A percentile compares a stretch with the other conserved stretches of the same genome.
Conservation (phyloP, 2,329 filamentous ascomycete species). For the Hypoxylon sp. region DNA sequence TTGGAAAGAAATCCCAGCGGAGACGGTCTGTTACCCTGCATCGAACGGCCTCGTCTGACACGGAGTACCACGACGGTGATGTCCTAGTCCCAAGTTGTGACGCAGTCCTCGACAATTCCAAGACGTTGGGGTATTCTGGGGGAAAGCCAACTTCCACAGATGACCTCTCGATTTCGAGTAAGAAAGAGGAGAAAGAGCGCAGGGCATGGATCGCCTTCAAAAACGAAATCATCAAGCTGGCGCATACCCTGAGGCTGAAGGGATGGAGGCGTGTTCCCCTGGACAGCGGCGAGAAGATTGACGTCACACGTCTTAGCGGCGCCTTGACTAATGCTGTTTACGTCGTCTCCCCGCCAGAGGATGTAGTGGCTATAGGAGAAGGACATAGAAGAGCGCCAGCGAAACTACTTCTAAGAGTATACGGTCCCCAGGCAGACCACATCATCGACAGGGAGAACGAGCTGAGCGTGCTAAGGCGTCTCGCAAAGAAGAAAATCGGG, state of each 20-base stretch:
- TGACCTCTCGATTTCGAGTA: constrained; percentile 60
- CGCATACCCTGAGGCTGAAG: constrained; percentile 90
- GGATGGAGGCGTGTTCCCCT: constrained; percentile 89
- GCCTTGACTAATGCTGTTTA: constrained; percentile 98
- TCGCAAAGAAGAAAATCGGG: constrained; percentile 93
- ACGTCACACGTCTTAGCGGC: constrained; percentile 84
- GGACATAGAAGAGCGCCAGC: constrained; percentile 62
- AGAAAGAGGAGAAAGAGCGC: constrained; percentile 74
- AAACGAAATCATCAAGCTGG: constrained; percentile 88
- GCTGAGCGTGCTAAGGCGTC: constrained; percentile 84
- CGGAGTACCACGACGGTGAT: constrained; percentile 87
- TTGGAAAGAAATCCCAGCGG: constrained; percentile 60
- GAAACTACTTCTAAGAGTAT: constrained; percentile 90
- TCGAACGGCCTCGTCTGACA: constrained; percentile 80
- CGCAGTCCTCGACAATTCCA: constrained; percentile 88
- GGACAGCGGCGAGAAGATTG: constrained; percentile 76
- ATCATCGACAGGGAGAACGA: constrained; percentile 95
- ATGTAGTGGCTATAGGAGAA: constrained; percentile 63
- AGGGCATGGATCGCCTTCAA: constrained; percentile 91
- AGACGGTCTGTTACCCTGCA: constrained; percentile 58
- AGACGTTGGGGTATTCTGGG: constrained; percentile 83
- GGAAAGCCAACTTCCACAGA: constrained; percentile 61
- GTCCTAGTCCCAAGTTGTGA: constrained; percentile 87
- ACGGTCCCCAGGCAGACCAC: constrained; percentile 95
- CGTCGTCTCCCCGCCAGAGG: constrained; percentile 85